Conservation (phyloP, 2,329 filamentous ascomycete species). For the Claviceps monticola region DNA sequence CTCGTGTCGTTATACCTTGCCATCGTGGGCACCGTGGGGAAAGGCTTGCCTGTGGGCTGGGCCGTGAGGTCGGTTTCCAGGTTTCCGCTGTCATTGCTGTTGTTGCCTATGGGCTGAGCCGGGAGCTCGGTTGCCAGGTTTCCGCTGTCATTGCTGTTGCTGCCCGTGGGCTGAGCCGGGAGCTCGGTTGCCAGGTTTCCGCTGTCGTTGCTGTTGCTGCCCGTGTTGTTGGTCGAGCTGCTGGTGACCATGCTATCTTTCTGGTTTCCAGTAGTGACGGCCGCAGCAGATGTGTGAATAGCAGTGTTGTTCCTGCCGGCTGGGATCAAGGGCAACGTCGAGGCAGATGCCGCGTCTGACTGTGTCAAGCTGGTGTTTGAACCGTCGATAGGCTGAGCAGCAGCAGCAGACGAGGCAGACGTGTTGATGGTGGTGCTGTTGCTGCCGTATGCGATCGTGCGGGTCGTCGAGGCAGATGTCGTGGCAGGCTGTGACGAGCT, state of each 20-base stretch:
- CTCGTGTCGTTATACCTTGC: conserved; percentile 9
- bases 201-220: no score
- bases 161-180: no score
- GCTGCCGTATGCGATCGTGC: not conserved
- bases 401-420: not conserved
- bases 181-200: no score
- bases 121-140: no score
- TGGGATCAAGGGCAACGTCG: not conserved
- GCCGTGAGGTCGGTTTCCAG: conserved; percentile 1
- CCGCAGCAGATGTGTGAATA: not conserved
- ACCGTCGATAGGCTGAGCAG: not conserved
- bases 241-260: not conserved
- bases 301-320: not conserved
- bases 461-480: not conserved
- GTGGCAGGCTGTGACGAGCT: not conserved
- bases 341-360: not conserved
- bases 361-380: no score
- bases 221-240: not conserved
- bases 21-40: conserved; percentile 5
- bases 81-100: not conserved
- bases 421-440: not conserved
- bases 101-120: no score
- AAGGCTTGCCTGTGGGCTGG: conserved; percentile 6
- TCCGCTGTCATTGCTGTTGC: no score
- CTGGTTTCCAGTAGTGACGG: not conserved